A percentile compares a stretch with the other conserved stretches of the same genome.
phyloP scores from a whole-genome alignment of 176 grass and related monocot species.

The Raddia distichophylla region DNA sequence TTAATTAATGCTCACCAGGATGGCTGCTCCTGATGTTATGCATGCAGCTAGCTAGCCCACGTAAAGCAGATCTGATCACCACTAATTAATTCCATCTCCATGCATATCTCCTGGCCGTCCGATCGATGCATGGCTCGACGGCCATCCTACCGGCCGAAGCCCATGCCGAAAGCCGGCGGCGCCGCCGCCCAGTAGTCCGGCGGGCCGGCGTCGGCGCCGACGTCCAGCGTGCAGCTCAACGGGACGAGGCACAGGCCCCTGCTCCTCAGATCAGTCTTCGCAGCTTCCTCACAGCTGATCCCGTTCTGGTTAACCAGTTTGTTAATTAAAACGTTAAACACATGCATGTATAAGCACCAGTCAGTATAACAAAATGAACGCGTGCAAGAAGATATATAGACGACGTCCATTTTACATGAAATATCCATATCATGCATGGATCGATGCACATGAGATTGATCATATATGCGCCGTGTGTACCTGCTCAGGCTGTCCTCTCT shows the following conservation, averaged over 20 bases:
- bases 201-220: conserved; percentile 51
- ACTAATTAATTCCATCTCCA: not conserved
- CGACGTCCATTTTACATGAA: conserved; percentile 6
- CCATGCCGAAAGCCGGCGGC: conserved; percentile 60
- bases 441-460: not conserved
- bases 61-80: not conserved
- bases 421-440: conserved; percentile 1
- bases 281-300: conserved; percentile 35
- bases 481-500: conserved; percentile 38
- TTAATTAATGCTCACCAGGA: conserved; percentile 42
- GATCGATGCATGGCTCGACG: not conserved
- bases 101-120: too few relatives aligned
- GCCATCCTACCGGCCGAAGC: conserved; percentile 54
- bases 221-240: conserved; percentile 66
- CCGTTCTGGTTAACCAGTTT: conserved; percentile 32
- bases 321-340: not conserved
- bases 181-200: conserved; percentile 72
- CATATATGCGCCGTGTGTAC: not conserved
- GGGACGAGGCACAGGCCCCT: conserved; percentile 91
- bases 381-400: not conserved
- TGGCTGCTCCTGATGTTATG: conserved; percentile 76
- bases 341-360: not conserved
- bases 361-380: not conserved
- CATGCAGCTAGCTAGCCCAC: not conserved
- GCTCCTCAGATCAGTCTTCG: conserved; percentile 74